Conservation (phyloP, 495 filamentous ascomycete species). For the Hyaloscypha hepaticicola region DNA sequence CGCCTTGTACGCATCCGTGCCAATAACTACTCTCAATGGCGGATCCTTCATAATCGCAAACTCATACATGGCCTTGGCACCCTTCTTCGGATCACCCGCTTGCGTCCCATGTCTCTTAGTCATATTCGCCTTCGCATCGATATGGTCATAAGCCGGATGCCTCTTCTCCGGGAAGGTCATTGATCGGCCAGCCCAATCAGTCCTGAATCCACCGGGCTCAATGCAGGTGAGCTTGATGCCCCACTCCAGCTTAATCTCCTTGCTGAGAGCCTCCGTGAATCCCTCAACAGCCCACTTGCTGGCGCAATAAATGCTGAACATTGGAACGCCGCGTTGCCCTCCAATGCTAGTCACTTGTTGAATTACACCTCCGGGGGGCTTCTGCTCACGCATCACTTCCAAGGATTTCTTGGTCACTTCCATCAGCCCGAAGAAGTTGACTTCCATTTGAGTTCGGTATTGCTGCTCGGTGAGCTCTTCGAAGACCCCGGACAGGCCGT, state of each 20-base stretch:
- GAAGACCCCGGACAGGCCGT: constrained; percentile 44
- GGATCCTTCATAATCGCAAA: constrained; percentile 47
- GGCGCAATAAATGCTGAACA: constrained; percentile 53
- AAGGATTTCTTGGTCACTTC: constrained; percentile 44
- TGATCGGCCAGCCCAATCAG: constrained; percentile 37
- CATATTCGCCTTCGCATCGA: constrained; percentile 41
- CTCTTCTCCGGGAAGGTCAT: constrained; percentile 37
- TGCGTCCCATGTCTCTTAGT: constrained; percentile 39
- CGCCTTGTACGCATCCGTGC: constrained; percentile 41
- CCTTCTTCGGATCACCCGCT: constrained; percentile 45
- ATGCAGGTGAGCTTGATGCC: constrained; percentile 39
- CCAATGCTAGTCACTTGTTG: constrained; percentile 55
- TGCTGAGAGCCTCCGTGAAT: constrained; percentile 52
- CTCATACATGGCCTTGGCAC: constrained; percentile 46
- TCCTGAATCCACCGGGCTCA: constrained; percentile 40
- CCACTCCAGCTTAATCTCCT: constrained; percentile 53
- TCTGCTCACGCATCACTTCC: constrained; percentile 46
- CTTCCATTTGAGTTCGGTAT: constrained; percentile 46
- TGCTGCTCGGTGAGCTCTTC: constrained; percentile 44
- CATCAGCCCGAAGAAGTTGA: constrained; percentile 54
- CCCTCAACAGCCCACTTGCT: constrained; percentile 57
- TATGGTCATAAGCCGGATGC: constrained; percentile 44
- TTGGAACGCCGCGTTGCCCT: constrained; percentile 46
- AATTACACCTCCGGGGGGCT: constrained; percentile 47
- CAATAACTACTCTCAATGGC: constrained; percentile 43